Evolutionary conservation across 2,329 filamentous ascomycete species (phyloP).

Genomic region (Trichoderma afroharzianum): DNA sequence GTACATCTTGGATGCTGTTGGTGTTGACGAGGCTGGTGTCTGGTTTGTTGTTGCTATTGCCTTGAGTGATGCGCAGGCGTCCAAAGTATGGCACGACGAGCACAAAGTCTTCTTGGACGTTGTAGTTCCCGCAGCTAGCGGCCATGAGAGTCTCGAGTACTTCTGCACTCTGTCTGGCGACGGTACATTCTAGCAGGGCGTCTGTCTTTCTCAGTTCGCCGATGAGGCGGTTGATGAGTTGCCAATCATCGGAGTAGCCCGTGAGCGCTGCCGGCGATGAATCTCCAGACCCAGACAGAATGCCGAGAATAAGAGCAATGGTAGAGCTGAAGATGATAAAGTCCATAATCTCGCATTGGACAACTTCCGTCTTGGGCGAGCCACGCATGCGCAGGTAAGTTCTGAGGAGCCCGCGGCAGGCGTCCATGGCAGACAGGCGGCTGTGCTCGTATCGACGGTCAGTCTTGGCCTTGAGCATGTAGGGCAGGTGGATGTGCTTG

Average conservation of each 20-base stretch:
- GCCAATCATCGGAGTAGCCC: neutral
- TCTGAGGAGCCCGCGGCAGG: slow-evolving; percentile 38
- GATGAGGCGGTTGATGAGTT: slow-evolving; percentile 6
- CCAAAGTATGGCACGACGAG: slow-evolving; percentile 18
- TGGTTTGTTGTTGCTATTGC: neutral
- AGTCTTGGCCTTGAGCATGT: slow-evolving; percentile 38
- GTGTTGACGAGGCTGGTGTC: neutral
- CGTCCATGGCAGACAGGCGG: slow-evolving; percentile 37
- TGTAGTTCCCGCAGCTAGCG: neutral
- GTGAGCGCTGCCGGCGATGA: neutral
- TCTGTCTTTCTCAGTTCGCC: slow-evolving; percentile 2
- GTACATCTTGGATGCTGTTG: neutral
- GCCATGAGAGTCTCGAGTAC: slow-evolving; percentile 15
- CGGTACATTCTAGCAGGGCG: slow-evolving; percentile 14
- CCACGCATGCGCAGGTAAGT: slow-evolving; percentile 33
- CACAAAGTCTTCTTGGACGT: neutral
- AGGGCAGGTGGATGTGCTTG: slow-evolving; percentile 43
- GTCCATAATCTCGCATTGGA: slow-evolving; percentile 42
- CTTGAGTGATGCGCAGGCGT: slow-evolving; percentile 8
- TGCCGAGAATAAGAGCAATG: slow-evolving; percentile 41
- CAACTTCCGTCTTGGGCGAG: slow-evolving; percentile 4
- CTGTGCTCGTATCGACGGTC: slow-evolving; percentile 38
- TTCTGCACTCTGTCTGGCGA: slow-evolving; percentile 12
- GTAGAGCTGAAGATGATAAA: slow-evolving; percentile 45
- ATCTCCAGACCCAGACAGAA: slow-evolving; percentile 27